Evolutionary conservation across 805 yeast genomes (phyloP), one percentile per base, ranked within the genome.

Genomic region (Barnettozyma sucrosica): DNA sequence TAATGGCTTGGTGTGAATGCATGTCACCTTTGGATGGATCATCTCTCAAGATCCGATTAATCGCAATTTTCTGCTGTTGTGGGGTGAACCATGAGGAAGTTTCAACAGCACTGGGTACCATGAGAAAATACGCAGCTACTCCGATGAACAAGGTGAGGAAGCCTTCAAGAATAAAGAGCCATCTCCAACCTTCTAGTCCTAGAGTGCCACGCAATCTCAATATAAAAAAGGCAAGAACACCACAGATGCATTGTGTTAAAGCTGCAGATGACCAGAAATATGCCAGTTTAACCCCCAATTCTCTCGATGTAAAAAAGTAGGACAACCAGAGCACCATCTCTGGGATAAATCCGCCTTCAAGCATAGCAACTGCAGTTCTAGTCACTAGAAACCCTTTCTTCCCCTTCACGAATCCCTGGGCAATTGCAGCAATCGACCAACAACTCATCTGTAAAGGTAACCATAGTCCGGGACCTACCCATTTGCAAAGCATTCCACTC

Each of bases 331-430:
- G 66, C 38, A 78, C 71, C 24, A 77, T 63, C 54, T 82, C 88
- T n/a, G 83, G 82, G 45, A 83, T 80, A 50, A 81, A 81, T 0
- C 88, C 88, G 46, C 88, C 87, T 61, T 82, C 81, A 13, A 79
- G 58, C 2, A 72, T 51, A 1, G 83, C 87, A 40, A 80, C 62
- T 2, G 77, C 64, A 2, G 75, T 73, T 47, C 85, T 65, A 3
- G 78, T 68, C 8, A 66, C 65, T 48, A 62, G 70, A 51, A 77
- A 80, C 0, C 75, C 68, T 1, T 66, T 59, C 49, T 66, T 70
- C 36, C 64, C 63, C 7, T 49, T 59, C 49, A 81, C 61, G 19
- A 68, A 67, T 33, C 72, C 72, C 59, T 82, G 87, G 36, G 67
- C 62, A 44, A 75, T 66, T 3, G 83, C 74, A n/a, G 80, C 79